Evolutionary conservation across 805 yeast species (phyloP).

Genomic region (Ogataea trehalophila): DNA sequence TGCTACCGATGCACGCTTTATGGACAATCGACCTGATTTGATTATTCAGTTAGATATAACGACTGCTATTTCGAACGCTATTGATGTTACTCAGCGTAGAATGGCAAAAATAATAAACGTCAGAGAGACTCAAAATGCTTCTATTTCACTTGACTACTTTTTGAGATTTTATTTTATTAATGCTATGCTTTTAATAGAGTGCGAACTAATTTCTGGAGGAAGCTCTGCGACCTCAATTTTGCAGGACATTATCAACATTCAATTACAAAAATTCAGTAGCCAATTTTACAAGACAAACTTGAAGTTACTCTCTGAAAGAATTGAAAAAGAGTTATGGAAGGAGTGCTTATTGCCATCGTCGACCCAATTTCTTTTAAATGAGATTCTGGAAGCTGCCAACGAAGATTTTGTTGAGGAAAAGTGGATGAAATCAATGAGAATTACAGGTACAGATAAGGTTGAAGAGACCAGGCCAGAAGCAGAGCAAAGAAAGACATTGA

Average conservation of each 20-base stretch:
- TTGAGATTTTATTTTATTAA: slow-evolving; percentile 60
- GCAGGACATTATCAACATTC: slow-evolving; percentile 62
- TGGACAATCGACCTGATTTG: slow-evolving; percentile 30
- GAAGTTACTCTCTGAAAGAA: slow-evolving; percentile 39
- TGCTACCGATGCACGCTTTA: slow-evolving; percentile 22
- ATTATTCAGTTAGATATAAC: slow-evolving; percentile 66
- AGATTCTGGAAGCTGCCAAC: slow-evolving; percentile 42
- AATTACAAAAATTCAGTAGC: slow-evolving; percentile 53
- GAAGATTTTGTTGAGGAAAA: slow-evolving; percentile 36
- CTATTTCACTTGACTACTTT: slow-evolving; percentile 55
- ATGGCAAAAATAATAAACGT: slow-evolving; percentile 74
- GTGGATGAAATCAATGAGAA: slow-evolving; percentile 42
- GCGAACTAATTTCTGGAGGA: slow-evolving; percentile 74
- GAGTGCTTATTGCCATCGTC: slow-evolving; percentile 53
- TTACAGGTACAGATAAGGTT: slow-evolving; percentile 5
- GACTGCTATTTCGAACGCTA: slow-evolving; percentile 57
- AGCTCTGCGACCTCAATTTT: slow-evolving; percentile 53
- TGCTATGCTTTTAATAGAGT: slow-evolving; percentile 69
- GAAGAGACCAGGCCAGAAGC: neutral
- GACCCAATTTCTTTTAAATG: slow-evolving; percentile 47
- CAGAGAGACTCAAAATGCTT: slow-evolving; percentile 65
- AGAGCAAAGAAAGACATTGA: slow-evolving; percentile 26
- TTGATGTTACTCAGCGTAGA: slow-evolving; percentile 68
- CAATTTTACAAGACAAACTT: slow-evolving; percentile 50
- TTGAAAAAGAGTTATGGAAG: slow-evolving; percentile 77